Evolutionary conservation across 345 rosid species (phyloP).

Genomic region (Acer campestre): DNA sequence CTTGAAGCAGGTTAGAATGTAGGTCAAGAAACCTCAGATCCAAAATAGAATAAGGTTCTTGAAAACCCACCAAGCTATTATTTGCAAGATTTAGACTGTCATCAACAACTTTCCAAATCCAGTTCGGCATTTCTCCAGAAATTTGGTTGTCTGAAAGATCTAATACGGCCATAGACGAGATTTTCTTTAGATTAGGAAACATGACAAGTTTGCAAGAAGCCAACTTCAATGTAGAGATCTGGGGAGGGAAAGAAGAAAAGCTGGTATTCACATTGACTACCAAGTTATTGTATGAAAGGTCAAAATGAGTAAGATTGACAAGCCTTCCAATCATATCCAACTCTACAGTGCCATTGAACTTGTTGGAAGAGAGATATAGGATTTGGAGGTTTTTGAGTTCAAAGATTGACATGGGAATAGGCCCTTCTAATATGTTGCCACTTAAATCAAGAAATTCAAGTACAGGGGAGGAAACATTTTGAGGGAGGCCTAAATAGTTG

Average conservation of each 20-base stretch:
- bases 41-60: too few species aligned
- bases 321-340: constrained; percentile 28
- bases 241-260: constrained; percentile 5
- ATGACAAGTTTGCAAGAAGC: constrained; percentile 40
- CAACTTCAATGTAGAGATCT: constrained; percentile 27
- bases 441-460: not conserved
- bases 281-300: constrained; percentile 45
- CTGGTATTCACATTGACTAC: constrained; percentile 11
- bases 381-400: constrained; percentile 23
- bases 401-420: not conserved
- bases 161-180: not conserved
- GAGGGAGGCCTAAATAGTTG: too few species aligned
- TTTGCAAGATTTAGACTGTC: too few species aligned
- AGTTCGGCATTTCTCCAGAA: constrained; percentile 35
- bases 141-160: constrained; percentile 56
- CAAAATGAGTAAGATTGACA: constrained; percentile 31
- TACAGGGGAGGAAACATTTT: too few species aligned
- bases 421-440: too few species aligned
- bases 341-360: constrained; percentile 33
- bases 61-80: too few species aligned
- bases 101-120: constrained; percentile 30
- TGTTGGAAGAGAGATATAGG: constrained; percentile 15
- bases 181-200: constrained; percentile 35
- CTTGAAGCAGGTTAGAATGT: too few species aligned
- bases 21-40: too few species aligned